A percentile compares a stretch with the other conserved stretches of the same genome.
phyloP scores from a whole-genome alignment of 352 stramenopile genomes.

The Globisporangium carolinianum region DNA sequence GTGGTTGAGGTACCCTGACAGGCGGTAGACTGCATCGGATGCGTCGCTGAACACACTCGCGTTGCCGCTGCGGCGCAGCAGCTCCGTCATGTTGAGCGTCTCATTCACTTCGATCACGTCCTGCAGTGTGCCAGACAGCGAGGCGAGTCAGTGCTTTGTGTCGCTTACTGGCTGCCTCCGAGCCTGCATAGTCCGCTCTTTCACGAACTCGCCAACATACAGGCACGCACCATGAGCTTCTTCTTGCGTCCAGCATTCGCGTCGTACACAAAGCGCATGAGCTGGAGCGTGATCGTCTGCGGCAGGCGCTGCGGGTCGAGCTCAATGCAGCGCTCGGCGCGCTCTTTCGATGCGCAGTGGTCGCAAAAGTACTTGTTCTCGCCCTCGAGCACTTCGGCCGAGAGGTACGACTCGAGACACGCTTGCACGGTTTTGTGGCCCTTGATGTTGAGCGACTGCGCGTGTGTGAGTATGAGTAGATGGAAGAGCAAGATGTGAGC shows the following conservation, averaged over 20 bases:
- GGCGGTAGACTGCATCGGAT: slow-evolving; percentile 48
- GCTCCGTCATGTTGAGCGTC: slow-evolving; percentile 71
- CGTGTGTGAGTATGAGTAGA: not conserved
- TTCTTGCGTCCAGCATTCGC: slow-evolving; percentile 65
- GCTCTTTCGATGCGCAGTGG: slow-evolving; percentile 65
- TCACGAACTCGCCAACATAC: too few species aligned
- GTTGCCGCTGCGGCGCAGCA: slow-evolving; percentile 40
- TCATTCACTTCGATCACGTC: slow-evolving; percentile 80
- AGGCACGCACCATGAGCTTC: slow-evolving; percentile 63
- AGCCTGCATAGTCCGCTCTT: too few species aligned
- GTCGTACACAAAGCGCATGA: slow-evolving; percentile 87
- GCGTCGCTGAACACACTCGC: slow-evolving; percentile 27
- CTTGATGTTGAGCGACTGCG: slow-evolving; percentile 79
- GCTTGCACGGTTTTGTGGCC: slow-evolving; percentile 65
- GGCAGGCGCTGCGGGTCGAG: slow-evolving; percentile 48
- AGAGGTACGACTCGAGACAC: slow-evolving; percentile 67
- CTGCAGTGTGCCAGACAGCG: slow-evolving; percentile 14
- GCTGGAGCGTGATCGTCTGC: slow-evolving; percentile 67
- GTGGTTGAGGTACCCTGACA: slow-evolving; percentile 78
- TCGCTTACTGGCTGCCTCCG: too few species aligned
- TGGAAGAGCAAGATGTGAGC: not conserved
- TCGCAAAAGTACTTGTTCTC: slow-evolving; percentile 88
- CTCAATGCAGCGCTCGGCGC: slow-evolving; percentile 67
- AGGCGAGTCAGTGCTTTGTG: too few species aligned
- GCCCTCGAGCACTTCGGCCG: slow-evolving; percentile 64